A percentile compares a stretch with the other conserved stretches of the same genome.
Evolutionary conservation across 495 filamentous ascomycete species (phyloP).

Genomic region (Clohesyomyces aquaticus): DNA sequence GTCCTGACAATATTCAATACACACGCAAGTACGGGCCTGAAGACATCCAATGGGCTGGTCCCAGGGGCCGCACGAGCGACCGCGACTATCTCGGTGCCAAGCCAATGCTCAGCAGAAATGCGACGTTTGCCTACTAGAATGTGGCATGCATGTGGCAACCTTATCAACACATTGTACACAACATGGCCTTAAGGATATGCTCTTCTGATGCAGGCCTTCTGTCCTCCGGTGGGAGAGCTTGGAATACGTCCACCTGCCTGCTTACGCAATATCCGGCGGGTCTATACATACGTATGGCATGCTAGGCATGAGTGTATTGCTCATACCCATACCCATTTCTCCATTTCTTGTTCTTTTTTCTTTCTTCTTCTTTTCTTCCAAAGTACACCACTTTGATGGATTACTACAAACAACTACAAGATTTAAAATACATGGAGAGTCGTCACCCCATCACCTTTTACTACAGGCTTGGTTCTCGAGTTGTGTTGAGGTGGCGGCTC

Average conservation of each 20-base stretch:
- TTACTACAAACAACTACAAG: neutral
- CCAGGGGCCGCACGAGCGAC: constrained; percentile 9
- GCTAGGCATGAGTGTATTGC: neutral
- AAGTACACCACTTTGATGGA: neutral
- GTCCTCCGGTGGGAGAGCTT: no score
- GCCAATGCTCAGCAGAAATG: constrained; percentile 19
- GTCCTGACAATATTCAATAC: constrained; percentile 24
- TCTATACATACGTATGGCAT: neutral
- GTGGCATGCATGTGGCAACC: neutral
- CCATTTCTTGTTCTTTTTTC: neutral
- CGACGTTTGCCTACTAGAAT: constrained; percentile 37
- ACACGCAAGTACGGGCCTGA: constrained; percentile 20
- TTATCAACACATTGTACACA: neutral
- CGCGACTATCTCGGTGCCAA: neutral
- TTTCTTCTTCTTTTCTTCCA: neutral
- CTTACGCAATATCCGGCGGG: neutral
- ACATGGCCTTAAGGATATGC: neutral
- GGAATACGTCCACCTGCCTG: neutral
- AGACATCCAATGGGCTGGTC: constrained; percentile 30
- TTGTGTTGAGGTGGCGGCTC: neutral
- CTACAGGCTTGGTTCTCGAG: neutral
- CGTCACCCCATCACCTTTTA: neutral
- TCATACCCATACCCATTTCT: neutral
- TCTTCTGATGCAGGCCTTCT: no score
- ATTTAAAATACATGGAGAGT: neutral